Base-by-base conservation (phyloP, 140 eudicot genomes). In the Senecio squalidus region DNA sequence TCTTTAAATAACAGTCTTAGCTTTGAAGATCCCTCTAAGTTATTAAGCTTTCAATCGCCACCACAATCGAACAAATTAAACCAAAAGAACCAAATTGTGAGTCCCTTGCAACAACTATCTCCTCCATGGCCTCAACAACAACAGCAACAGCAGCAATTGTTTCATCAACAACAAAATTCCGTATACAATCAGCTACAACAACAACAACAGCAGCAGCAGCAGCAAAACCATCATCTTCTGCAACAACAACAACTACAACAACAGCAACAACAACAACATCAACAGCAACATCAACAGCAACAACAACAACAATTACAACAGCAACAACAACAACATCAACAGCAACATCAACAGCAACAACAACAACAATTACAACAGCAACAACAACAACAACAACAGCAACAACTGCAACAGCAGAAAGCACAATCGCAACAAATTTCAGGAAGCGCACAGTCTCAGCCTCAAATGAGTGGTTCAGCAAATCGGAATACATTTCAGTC, bases 11-110 rank as follows among this genome's bases (percentile, higher is more conserved):
- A 16, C 7, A 50, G 30, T 58, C 76, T 76, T 22, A 58, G 60
- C 70, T 46, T 64, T 6, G 90, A 86, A n/a, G 95, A 91, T 50
- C 83, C 81, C 13, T 86, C 98, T 13, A 91, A 86, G 78, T 48
- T 91, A 66, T 72, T 91, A 71, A 91, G 62, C 94, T 91, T 91
- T 67, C 96, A 86, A 68, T 52, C 88, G 36, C 94, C 85, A 36
- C 92, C 94, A 1, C 51, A 6, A 24, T 76, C 79, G 30, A 77
- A 45, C 70, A 83, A 78, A 73, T 43, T 56, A 18, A 85, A 68
- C 66, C 82, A 71, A 65, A 81, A 58, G 52, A 82, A 50, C 63
- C 75, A 81, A 43, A 80, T 54, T 22, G 43, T 62, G 45, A 55
- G 33, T 55, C 88, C 81, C 62, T 59, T 77, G 40, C 85, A 75